Evolutionary conservation across 2,329 filamentous ascomycete genomes (phyloP), one percentile per base, ranked within the genome.

Genomic region (Beauveria sp.): DNA sequence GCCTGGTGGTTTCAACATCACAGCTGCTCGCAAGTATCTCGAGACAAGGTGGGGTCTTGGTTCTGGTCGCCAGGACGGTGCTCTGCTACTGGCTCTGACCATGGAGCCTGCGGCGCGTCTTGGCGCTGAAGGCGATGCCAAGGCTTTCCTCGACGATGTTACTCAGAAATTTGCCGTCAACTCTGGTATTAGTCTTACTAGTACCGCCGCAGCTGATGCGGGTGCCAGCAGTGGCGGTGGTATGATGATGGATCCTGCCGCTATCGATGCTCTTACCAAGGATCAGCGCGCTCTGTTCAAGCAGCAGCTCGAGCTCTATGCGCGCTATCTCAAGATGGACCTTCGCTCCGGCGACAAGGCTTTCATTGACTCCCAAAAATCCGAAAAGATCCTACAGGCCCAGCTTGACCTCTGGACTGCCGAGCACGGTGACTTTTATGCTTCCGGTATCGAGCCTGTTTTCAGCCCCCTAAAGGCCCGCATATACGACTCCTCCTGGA

Each of bases 161-260:
- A 77, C 91, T 34, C 90, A 96, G 71, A 96, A 96, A 74, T 98
- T 98, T 73, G 93, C 95, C 56, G 77, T 86, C 31, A 87, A 85
- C 64, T 88, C 90, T 51, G 95, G 95, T 64, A 87, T 99, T 75
- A 96, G 81, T 74, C 79, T 99, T 63, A 88, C 92, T 5, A 86
- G 89, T 7, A 87, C 89, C 31, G 83, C 90, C 28, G 85, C 88
- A 57, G 88, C 88, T 64, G 91, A 91, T 66, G 84, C 84, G 64
- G 89, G 86, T 60, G 89, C 83, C 64, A 88, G 85, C 64, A 85
- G 81, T 62, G 84, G 82, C 61, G 89, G 85, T 66, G 93, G 93
- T 72, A 98, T 99, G 95, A 96, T 99, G 91, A 98, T 99, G 93
- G 95, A 99, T 71, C 95, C 95, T 9, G 95, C 93, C 45, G 95